A percentile compares a stretch with the other conserved stretches of the same genome.
Conservation (phyloP, 1,284 basidiomycete species). For the Ceratorhiza oryzae-sativae region DNA sequence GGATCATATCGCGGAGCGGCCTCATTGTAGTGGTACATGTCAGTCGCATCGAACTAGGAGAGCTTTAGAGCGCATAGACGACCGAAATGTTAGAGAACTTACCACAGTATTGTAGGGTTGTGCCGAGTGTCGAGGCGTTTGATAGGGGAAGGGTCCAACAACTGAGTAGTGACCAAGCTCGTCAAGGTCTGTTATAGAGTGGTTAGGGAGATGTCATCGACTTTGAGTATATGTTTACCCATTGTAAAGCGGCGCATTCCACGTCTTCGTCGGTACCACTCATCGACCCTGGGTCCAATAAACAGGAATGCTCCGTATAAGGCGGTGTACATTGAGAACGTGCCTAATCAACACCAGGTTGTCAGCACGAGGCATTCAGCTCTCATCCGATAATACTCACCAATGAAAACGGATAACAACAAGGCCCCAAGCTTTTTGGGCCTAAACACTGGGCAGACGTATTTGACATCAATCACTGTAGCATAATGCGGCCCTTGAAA, state of each 20-base stretch:
- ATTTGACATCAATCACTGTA: constrained; percentile 36
- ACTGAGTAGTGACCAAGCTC: background rate
- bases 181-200: background rate
- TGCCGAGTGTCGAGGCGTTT: constrained; percentile 8
- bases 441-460: constrained; percentile 32
- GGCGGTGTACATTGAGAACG: constrained; percentile 37
- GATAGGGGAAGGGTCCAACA: background rate
- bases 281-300: constrained; percentile 22
- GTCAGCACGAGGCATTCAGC: background rate
- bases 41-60: constrained; percentile 18
- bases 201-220: background rate
- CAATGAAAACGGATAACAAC: constrained; percentile 33
- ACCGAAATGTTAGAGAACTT: background rate
- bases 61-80: too few relatives aligned
- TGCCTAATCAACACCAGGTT: background rate
- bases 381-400: background rate
- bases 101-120: constrained; percentile 24
- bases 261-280: constrained; percentile 16
- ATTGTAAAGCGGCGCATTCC: background rate
- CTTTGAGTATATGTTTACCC: background rate
- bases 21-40: constrained; percentile 12
- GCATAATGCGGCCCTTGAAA: background rate
- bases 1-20: constrained; percentile 31
- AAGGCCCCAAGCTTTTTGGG: constrained; percentile 9
- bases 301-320: constrained; percentile 18